Evolutionary conservation across 768 basidiomycete genomes (phyloP).

Genomic region (Tricholoma saponaceum): DNA sequence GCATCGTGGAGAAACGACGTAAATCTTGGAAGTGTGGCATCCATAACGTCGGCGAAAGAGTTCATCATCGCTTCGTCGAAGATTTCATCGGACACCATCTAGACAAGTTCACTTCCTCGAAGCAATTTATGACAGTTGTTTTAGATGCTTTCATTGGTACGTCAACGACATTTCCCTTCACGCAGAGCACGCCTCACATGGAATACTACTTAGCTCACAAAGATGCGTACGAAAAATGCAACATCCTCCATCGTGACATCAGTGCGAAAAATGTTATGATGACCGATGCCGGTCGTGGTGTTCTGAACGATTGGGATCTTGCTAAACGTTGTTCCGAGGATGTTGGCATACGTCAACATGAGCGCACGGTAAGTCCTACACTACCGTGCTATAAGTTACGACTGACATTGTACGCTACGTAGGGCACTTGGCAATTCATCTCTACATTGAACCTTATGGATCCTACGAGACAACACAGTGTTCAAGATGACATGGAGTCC

Average conservation of each 20-base stretch:
- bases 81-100: conserved; percentile 11
- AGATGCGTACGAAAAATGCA: conserved; percentile 1
- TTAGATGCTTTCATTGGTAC: conserved; percentile 18
- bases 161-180: neutral
- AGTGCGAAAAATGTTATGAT: conserved; percentile 2
- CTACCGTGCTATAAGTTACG: too few species aligned
- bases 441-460: neutral
- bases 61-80: conserved; percentile 16
- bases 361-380: conserved; percentile 1
- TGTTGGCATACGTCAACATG: neutral
- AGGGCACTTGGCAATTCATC: conserved; percentile 7
- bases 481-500: neutral
- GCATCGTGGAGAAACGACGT: too few species aligned
- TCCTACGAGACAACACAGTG: neutral
- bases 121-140: conserved; percentile 10
- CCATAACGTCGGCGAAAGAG: conserved; percentile 2
- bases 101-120: conserved; percentile 7
- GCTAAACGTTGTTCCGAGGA: neutral
- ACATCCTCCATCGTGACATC: conserved; percentile 2
- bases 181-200: too few species aligned
- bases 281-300: neutral
- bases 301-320: conserved; percentile 5
- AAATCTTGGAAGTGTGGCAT: conserved; percentile 7
- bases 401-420: too few species aligned
- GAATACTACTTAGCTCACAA: neutral